These are phyloP conservation scores for Stagonosporopsis chrysanthemi DNA, from an alignment of 2,329 filamentous ascomycete genomes.

Conservation along the genomic window DNA sequence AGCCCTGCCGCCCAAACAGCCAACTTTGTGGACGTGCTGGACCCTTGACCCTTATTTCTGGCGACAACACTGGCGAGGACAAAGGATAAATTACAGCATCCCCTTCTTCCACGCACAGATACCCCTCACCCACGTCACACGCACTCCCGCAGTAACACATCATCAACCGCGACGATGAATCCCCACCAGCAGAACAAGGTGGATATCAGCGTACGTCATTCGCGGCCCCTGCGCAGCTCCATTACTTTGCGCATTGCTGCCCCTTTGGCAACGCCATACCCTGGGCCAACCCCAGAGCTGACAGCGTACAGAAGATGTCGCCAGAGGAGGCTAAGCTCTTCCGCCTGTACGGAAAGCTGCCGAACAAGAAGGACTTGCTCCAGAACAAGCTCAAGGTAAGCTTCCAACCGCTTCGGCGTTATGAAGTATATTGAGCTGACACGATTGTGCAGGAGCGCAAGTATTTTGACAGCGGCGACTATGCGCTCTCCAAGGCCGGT, in stretches of 20 bases:
- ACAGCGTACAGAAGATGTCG: constrained; percentile 74
- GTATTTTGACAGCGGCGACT: constrained; percentile 97
- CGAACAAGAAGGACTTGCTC: constrained; percentile 93
- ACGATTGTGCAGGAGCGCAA: constrained; percentile 73
- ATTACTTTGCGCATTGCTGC: constrained; percentile 13
- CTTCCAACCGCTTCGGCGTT: neutral
- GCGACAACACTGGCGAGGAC: constrained; percentile 31
- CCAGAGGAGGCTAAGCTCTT: constrained; percentile 96
- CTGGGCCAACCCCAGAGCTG: constrained; percentile 20
- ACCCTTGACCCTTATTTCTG: constrained; percentile 27
- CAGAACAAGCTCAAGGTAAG: constrained; percentile 92
- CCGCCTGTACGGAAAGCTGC: constrained; percentile 96
- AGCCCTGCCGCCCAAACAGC: constrained; percentile 36
- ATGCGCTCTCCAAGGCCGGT: constrained; percentile 95
- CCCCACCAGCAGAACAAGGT: constrained; percentile 99
- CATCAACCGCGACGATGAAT: constrained; percentile 70
- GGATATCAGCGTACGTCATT: constrained; percentile 82
- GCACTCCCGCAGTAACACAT: constrained; percentile 18
- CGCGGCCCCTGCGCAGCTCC: constrained; percentile 24
- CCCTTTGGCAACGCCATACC: constrained; percentile 7
- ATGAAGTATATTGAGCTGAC: constrained; percentile 13
- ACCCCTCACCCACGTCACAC: constrained; percentile 24
- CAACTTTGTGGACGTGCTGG: constrained; percentile 31
- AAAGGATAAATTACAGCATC: constrained; percentile 39
- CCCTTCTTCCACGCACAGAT: constrained; percentile 17